Evolutionary conservation across 495 filamentous ascomycete genomes (phyloP), one percentile per base, ranked within the genome.

Genomic region (Xylaria acuta): DNA sequence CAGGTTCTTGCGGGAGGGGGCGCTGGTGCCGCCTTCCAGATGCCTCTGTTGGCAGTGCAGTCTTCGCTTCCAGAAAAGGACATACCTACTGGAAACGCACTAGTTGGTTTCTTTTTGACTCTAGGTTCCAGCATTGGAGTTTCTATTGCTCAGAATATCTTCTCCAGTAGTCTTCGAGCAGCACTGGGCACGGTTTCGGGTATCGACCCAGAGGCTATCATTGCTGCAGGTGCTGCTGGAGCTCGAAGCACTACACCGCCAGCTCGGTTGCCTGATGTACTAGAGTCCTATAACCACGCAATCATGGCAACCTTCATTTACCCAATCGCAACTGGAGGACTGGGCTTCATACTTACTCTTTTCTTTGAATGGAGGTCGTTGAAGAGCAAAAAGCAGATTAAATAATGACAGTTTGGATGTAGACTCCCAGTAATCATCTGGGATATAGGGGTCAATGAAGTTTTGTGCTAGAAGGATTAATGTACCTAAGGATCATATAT

Each of bases 1-100:
- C 86, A 88, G 64, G 82, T 86, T 70, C 56, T 89, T 34, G 72
- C 79, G 47, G 84, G 84, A 1, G 79, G 84, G 4, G 84, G 84
- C n/a, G 79, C 83, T 40, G 84, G 84, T 62, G 75, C 81, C 54
- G 82, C 81, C 45, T 84, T 84, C 77, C 84, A 85, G 25, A 47
- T 62, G 30, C 30, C 54, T 2, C 30, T 69, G 5, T 12, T 69
- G 0, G 67, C 67, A 49, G 67, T 30, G 27, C 54, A 69, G 56
- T 30, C 63, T 3, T 30, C 43, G 11, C 63, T 65, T 2, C 5
- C 25, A 6, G 43, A 36, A 27, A 34, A 65, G 9, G 63, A 65
- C 8, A 32, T 49, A 1, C 63, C 63, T 1, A 34, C 6, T 5
- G 63, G 63, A 2, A 65, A 47, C 43, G 63, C 63, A 5, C 25